Evolutionary conservation across 1,139 yeast species (phyloP).

Genomic region (Groenewaldozyma auringiensis): DNA sequence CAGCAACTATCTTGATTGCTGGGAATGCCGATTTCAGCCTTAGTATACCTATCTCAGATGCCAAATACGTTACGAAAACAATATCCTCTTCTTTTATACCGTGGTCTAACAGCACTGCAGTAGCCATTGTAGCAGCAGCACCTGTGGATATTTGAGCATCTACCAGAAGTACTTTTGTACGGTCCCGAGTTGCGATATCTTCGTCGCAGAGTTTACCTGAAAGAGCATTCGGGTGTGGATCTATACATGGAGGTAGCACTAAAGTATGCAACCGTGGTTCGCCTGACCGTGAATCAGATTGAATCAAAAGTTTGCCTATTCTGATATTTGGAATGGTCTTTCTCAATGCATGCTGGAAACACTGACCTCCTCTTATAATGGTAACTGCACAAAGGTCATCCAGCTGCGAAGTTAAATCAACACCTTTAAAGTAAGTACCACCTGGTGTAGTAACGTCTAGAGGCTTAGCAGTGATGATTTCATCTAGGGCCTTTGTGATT

Average conservation of each 20-base stretch:
- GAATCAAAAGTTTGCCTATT: constrained; percentile 78
- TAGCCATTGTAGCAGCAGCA: constrained; percentile 91
- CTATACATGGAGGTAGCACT: constrained; percentile 42
- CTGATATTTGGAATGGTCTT: constrained; percentile 69
- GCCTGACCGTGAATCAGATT: constrained; percentile 80
- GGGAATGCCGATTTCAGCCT: constrained; percentile 71
- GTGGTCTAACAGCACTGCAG: constrained; percentile 79
- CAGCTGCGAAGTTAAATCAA: constrained; percentile 28
- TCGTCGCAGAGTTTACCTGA: constrained; percentile 15
- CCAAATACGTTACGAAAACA: constrained; percentile 60
- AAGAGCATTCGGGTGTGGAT: constrained; percentile 16
- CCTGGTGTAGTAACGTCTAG: constrained; percentile 41
- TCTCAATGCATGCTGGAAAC: constrained; percentile 72
- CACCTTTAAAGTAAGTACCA: constrained; percentile 36
- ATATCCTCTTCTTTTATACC: constrained; percentile 58
- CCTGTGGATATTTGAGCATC: constrained; percentile 91
- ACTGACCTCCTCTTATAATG: constrained; percentile 86
- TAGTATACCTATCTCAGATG: constrained; percentile 76
- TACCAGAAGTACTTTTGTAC: constrained; percentile 53
- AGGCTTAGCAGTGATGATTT: constrained; percentile 26
- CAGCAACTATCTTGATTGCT: constrained; percentile 58
- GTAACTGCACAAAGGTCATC: constrained; percentile 63
- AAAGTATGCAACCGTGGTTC: constrained; percentile 87
- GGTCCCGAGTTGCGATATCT: constrained; percentile 13
- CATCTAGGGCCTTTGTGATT: constrained; percentile 59